Evolutionary conservation across 345 rosid genomes (phyloP).

Genomic region (Eucalyptus globulus): DNA sequence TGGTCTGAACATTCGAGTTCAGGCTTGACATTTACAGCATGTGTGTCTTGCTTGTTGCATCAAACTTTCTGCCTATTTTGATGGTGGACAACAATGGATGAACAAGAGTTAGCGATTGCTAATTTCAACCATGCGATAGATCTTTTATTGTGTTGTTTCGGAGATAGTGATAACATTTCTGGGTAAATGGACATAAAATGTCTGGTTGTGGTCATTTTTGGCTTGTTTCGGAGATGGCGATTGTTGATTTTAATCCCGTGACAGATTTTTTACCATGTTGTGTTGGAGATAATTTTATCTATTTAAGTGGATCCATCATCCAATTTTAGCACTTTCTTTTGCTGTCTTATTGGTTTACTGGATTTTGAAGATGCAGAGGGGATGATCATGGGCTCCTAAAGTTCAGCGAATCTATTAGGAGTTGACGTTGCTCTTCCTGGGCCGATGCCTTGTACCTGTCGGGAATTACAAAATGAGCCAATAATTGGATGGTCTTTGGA

Average conservation of each 20-base stretch:
- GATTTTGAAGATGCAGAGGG: background rate
- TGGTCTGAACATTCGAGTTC: background rate
- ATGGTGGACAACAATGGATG: background rate
- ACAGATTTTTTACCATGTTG: too few relatives aligned
- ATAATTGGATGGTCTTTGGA: background rate
- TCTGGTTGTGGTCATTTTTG: background rate
- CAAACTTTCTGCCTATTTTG: background rate
- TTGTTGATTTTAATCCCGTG: too few relatives aligned
- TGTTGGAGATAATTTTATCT: background rate
- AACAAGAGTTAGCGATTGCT: fast-evolving
- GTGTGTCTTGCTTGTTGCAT: background rate
- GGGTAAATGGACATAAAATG: background rate
- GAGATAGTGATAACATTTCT: background rate
- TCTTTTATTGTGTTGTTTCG: background rate
- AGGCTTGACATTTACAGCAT: background rate
- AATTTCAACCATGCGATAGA: fast-evolving
- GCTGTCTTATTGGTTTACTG: background rate
- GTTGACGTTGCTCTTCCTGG: background rate
- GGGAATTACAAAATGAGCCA: background rate
- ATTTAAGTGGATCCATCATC: background rate
- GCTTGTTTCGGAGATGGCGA: background rate
- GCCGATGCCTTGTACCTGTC: background rate
- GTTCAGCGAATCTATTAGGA: background rate
- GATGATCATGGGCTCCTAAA: background rate
- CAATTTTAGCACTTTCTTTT: background rate